Conservation (phyloP, 2,329 filamentous ascomycete genomes). For the Penicillium janthinellum region DNA sequence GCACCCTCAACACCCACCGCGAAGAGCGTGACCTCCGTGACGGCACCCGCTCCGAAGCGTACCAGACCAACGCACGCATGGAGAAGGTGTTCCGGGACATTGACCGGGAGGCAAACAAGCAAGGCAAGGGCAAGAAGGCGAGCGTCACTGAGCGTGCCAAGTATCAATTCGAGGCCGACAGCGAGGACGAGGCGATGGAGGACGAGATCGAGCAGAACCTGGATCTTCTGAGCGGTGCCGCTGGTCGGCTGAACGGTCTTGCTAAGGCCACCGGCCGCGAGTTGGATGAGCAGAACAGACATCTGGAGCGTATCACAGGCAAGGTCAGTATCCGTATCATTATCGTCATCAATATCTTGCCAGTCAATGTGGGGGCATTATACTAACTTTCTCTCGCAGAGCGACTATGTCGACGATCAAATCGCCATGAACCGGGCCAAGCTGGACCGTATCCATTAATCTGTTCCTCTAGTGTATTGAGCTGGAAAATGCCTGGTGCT, state of each 20-base stretch:
- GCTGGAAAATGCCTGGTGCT: slow-evolving; percentile 35
- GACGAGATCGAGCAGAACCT: slow-evolving; percentile 70
- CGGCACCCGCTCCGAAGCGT: slow-evolving; percentile 58
- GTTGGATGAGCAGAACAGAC: slow-evolving; percentile 74
- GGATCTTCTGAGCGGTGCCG: slow-evolving; percentile 61
- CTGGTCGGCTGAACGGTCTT: slow-evolving; percentile 70
- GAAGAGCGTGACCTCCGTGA: slow-evolving; percentile 60
- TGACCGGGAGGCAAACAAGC: slow-evolving; percentile 54
- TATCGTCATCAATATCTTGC: not conserved
- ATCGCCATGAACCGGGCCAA: slow-evolving; percentile 76
- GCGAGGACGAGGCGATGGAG: slow-evolving; percentile 69
- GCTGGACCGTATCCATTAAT: slow-evolving; percentile 58
- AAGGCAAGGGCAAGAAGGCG: slow-evolving; percentile 53
- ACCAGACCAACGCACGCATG: slow-evolving; percentile 56
- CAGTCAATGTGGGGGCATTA: not conserved
- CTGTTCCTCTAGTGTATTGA: slow-evolving; percentile 3
- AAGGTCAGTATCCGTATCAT: slow-evolving; percentile 60
- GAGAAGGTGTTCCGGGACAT: slow-evolving; percentile 68
- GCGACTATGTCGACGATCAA: slow-evolving; percentile 78
- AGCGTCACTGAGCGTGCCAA: slow-evolving; percentile 66
- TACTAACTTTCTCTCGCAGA: slow-evolving; percentile 54
- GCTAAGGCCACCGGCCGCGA: slow-evolving; percentile 74
- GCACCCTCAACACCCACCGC: slow-evolving; percentile 67
- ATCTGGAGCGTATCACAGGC: slow-evolving; percentile 73
- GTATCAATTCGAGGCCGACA: slow-evolving; percentile 78